A percentile compares a stretch with the other conserved stretches of the same genome.
Evolutionary conservation across 768 basidiomycete species (phyloP).

Genomic region (Lentinula sp.): DNA sequence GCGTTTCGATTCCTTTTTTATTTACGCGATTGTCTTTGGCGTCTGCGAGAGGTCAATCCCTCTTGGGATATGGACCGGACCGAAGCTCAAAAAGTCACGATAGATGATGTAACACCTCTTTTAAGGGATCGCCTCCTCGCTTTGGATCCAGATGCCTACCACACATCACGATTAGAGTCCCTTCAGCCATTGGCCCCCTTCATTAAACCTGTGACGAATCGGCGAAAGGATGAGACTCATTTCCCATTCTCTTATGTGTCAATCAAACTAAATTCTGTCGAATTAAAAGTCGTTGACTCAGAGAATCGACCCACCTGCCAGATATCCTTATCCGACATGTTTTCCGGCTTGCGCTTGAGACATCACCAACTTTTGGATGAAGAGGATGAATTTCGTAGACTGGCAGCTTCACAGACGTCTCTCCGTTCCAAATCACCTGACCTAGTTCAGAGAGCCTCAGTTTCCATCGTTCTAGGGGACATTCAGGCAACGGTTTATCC

Average conservation of each 20-base stretch:
- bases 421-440: constrained; percentile 27
- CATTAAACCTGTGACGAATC: constrained; percentile 6
- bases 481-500: constrained; percentile 43
- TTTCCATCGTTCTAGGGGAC: constrained; percentile 34
- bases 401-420: constrained; percentile 35
- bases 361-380: constrained; percentile 18
- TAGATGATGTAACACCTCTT: constrained; percentile 27
- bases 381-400: neutral
- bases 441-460: constrained; percentile 21
- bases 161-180: constrained; percentile 22
- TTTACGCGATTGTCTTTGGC: constrained; percentile 60
- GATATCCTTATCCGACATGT: constrained; percentile 26
- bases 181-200: constrained; percentile 24
- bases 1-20: constrained; percentile 77
- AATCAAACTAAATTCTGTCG: constrained; percentile 21
- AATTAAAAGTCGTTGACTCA: constrained; percentile 29
- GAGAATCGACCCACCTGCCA: constrained; percentile 24
- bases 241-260: constrained; percentile 11
- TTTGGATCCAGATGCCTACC: constrained; percentile 38
- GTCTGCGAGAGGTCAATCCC: constrained; percentile 25
- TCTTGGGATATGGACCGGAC: constrained; percentile 5
- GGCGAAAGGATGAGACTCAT: neutral
- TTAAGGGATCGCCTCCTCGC: constrained; percentile 32
- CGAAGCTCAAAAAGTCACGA: constrained; percentile 8
- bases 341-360: constrained; percentile 16